Percentiles rank a stretch among this genome's conserved stretches.
Conservation (phyloP, 176 grass and related monocot genomes). For the Dendrocalamus sinicus region DNA sequence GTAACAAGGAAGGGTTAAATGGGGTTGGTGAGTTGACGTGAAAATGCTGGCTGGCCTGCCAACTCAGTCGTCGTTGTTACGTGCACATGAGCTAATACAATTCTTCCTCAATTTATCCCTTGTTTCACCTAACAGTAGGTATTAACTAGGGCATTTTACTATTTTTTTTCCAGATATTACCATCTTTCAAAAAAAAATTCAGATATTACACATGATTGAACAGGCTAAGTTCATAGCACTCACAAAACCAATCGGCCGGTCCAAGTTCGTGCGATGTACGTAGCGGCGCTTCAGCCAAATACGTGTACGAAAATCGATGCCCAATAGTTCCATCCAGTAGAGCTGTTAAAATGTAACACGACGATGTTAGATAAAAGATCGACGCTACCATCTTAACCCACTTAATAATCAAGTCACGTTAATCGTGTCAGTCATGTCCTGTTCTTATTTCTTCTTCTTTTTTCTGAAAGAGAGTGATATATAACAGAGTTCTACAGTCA, state of each 20-base stretch:
- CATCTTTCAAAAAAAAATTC: not conserved
- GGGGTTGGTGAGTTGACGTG: not conserved
- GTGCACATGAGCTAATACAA: not conserved
- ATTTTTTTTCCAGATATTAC: too few species aligned
- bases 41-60: not conserved
- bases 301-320: not conserved
- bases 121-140: not conserved
- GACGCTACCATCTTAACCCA: not conserved
- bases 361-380: not conserved
- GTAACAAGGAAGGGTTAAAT: not conserved
- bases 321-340: not conserved
- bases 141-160: not conserved
- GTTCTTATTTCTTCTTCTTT: too few species aligned
- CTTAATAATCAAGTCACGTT: not conserved
- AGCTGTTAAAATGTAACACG: not conserved
- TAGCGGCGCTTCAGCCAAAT: not conserved
- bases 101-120: not conserved
- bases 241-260: not conserved
- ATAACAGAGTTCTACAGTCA: not conserved
- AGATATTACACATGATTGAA: not conserved
- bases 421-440: not conserved
- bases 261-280: not conserved
- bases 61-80: not conserved
- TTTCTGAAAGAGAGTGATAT: too few species aligned
- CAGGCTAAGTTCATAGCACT: not conserved